Evolutionary conservation across 208 protist species (phyloP), one percentile per base, ranked within the genome.

Genomic region (Histomonas meleagridis): DNA sequence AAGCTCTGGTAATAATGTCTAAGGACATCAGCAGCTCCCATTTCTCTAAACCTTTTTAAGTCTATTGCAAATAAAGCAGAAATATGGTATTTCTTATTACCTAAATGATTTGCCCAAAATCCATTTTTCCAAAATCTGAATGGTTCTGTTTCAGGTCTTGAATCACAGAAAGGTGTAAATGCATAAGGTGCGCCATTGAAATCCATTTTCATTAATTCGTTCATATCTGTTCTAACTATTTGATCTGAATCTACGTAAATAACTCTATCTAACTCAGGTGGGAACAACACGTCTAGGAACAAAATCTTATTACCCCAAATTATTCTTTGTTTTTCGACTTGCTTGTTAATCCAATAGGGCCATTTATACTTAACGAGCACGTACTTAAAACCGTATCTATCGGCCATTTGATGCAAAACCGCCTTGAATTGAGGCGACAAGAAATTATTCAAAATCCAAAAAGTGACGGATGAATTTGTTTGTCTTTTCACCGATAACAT

Each of bases 221-320:
- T 92, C 3, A 97, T 14, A 91, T 98, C 97, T 1, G 95, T 92
- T 16, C 95, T 72, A 38, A 96, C 95, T 10, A 96, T 92, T 94
- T 99, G 98, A 93, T 99, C 98, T 0, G 98, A 96, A 92, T 99
- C 98, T 7, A 99, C 96, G 92, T 98, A 99, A 92, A 99, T 98
- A 90, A 99, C 94, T 76, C 96, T 95, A 12, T 99, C 95, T 0
- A 99, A 95, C 55, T 97, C 94, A 49, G 96, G 91, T 4, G 98
- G 98, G 92, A 99, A 99, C 16, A 99, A 92, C 0, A 99, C 97
- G 94, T 99, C 98, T 3, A 99, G 94, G 95, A 99, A 99, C 10
- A 99, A 95, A 90, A 99, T 98, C 94, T 99, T 99, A 95, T 99
- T 97, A 40, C 95, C 98, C 98, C 98, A 99, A 92, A 99, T 99